Conservation (phyloP, 148 eudicot species). For the Oxyria digyna region DNA sequence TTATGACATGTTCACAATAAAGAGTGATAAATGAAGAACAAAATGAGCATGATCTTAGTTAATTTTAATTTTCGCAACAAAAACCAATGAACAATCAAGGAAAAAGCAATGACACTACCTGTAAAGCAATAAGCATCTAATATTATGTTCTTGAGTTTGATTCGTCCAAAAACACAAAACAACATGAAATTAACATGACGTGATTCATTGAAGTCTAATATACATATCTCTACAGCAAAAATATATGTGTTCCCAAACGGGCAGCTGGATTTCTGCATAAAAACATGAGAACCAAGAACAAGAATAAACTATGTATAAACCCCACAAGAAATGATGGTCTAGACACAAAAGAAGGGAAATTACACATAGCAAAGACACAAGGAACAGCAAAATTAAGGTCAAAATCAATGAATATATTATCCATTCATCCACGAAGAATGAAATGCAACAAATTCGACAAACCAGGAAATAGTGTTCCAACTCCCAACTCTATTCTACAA, state of each 20-base stretch:
- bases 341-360: neutral
- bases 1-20: no score
- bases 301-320: neutral
- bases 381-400: neutral
- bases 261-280: neutral
- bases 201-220: neutral
- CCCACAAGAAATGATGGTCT: neutral
- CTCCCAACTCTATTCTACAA: neutral
- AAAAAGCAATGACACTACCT: no score
- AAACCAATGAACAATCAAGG: no score
- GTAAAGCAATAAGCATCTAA: no score
- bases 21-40: no score
- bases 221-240: neutral
- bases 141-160: no score
- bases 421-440: neutral
- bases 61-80: no score
- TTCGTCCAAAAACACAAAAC: no score
- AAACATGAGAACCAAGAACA: neutral
- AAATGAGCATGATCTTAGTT: no score
- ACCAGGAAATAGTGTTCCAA: conserved; percentile 2
- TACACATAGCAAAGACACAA: neutral
- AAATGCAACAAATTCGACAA: neutral
- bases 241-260: neutral
- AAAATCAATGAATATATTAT: neutral
- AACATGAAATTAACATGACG: no score